phyloP scores from a whole-genome alignment of 805 yeast species.

The Hanseniaspora vineae region DNA sequence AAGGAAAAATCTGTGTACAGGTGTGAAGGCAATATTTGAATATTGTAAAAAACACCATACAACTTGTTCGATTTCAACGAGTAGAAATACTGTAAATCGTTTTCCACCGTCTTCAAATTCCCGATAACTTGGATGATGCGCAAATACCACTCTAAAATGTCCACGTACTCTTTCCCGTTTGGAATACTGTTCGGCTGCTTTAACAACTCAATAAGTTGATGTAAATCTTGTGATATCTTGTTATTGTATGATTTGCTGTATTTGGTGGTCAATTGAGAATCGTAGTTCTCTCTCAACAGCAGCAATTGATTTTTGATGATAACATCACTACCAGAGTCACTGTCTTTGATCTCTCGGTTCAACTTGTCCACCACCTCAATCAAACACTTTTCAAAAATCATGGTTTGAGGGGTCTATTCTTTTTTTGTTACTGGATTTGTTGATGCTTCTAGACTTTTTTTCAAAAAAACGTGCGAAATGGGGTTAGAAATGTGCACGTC shows the following conservation, averaged over 20 bases:
- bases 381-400: neutral
- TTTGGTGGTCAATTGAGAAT: neutral
- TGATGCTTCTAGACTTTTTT: neutral
- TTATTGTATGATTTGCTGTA: neutral
- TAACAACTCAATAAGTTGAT: neutral
- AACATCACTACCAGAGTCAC: neutral
- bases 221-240: neutral
- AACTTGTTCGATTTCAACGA: neutral
- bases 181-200: neutral
- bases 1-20: neutral
- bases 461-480: too few relatives aligned
- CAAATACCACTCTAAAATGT: neutral
- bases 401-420: neutral
- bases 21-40: neutral
- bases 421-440: neutral
- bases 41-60: neutral
- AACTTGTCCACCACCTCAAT: neutral
- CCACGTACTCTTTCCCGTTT: neutral
- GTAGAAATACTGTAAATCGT: neutral
- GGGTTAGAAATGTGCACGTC: too few relatives aligned
- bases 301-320: neutral
- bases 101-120: neutral
- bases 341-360: neutral
- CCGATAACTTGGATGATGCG: neutral
- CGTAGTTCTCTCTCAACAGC: neutral